Evolutionary conservation across 129 eudicot species (phyloP).

Genomic region (Flaveria linearis): DNA sequence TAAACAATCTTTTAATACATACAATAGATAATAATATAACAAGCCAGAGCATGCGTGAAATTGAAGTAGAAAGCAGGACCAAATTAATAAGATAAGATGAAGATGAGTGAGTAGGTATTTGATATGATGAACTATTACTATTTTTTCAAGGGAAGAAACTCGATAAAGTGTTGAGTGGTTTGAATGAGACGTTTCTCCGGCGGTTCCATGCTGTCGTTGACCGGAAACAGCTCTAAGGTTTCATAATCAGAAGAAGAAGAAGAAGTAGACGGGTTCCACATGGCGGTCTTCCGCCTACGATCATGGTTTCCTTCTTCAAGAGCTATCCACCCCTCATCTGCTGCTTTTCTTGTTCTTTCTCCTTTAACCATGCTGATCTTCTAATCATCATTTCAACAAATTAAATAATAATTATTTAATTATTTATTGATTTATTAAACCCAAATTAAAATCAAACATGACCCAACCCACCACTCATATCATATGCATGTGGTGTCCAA

Average conservation of each 20-base stretch:
- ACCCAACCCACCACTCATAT: too few relatives aligned
- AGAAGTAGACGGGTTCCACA: conserved; percentile 52
- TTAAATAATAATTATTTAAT: not conserved
- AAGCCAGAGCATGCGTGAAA: too few relatives aligned
- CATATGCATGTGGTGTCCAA: too few relatives aligned
- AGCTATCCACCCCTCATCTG: conserved; percentile 37
- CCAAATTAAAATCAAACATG: too few relatives aligned
- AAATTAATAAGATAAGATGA: too few relatives aligned
- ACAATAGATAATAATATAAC: too few relatives aligned
- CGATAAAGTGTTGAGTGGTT: conserved; percentile 42
- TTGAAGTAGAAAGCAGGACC: too few relatives aligned
- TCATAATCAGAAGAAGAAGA: conserved; percentile 34
- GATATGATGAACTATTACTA: not conserved
- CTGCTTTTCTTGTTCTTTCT: conserved; percentile 45
- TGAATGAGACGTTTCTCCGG: conserved; percentile 30
- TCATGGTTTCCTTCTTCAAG: conserved; percentile 36
- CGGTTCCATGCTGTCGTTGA: conserved; percentile 13
- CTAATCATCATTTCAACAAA: conserved; percentile 32
- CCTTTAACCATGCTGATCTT: conserved; percentile 28
- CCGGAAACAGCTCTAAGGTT: conserved; percentile 66
- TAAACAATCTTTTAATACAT: too few relatives aligned
- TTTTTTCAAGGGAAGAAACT: conserved; percentile 61
- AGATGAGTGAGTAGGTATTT: too few relatives aligned
- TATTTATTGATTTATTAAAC: not conserved
- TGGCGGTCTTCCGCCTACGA: conserved; percentile 47